Base-by-base conservation (phyloP, 78 protist species). In the Guillardia theta region DNA sequence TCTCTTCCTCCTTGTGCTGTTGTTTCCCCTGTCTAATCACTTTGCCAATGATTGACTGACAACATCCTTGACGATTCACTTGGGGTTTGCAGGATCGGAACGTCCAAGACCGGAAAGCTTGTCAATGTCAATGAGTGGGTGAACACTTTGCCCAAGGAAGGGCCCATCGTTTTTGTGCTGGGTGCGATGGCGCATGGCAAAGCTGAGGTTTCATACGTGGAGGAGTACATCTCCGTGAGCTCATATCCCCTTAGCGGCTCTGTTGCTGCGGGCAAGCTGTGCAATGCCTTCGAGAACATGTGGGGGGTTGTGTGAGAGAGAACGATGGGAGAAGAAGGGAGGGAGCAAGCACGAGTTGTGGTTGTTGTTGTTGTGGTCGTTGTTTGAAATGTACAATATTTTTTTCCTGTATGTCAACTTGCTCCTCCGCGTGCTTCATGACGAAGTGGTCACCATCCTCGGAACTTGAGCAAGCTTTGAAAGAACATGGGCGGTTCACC, bases 131-230 rank as follows among this genome's bases (percentile, higher is more conserved):
- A 78, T 30, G 90, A 78, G 50, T 78, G 90, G 90, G 90, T 78
- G 10, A 43, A 10, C 1, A 43, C 90, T 15, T 30, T 70, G 36
- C 50, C 90, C 39, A 24, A 0, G 10, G 96, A 93, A 27, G 77
- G 39, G 64, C 97, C 98, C 41, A 39, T 96, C 27, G 98, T 95
- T 10, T 95, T 97, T 10, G 97, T 98, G 48, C 83, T 97, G 19
- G 99, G 99, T 22, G 98, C 97, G 0, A 37, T 98, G 53, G 97
- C 99, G 22, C 97, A 97, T 54, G 99, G 76, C 41, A 19, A 50
- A 83, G 93, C 97, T 18, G 95, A 97, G 27, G 90, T 88, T 19
- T 97, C 92, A 18, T 96, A 93, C n/a, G 50, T 45, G n/a, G 98
- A 97, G 18, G 98, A 97, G 43, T 45, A 10, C 76, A 88, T 98